Conservation (phyloP, 768 basidiomycete genomes). For the Trametes coccinea region DNA sequence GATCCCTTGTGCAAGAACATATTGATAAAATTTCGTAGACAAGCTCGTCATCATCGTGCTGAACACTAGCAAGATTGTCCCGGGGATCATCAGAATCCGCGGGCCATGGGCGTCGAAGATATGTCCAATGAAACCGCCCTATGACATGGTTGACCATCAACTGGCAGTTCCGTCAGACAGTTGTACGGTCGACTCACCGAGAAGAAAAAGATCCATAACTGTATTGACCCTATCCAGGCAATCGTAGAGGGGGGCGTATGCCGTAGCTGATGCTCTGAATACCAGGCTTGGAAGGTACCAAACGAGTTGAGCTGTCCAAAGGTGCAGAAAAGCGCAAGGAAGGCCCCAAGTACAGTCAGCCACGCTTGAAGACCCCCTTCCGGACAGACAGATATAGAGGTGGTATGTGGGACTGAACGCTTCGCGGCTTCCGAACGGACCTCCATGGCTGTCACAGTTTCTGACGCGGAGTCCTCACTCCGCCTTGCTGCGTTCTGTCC, state of each 20-base stretch:
- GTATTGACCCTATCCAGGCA: conserved; percentile 69
- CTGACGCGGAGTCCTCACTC: neutral
- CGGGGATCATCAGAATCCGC: conserved; percentile 48
- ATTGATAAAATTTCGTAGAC: conserved; percentile 56
- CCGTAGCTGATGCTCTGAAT: conserved; percentile 57
- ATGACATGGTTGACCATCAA: neutral
- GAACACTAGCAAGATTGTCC: conserved; percentile 48
- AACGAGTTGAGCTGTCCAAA: conserved; percentile 75
- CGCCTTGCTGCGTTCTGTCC: too few relatives aligned
- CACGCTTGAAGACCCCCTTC: conserved; percentile 38
- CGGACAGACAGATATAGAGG: neutral
- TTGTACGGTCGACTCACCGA: conserved; percentile 39
- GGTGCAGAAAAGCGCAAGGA: conserved; percentile 64
- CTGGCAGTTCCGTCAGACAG: too few relatives aligned
- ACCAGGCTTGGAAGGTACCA: conserved; percentile 72
- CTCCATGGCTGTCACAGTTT: neutral
- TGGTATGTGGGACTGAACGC: neutral
- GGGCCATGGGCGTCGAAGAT: conserved; percentile 64
- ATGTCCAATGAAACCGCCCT: conserved; percentile 66
- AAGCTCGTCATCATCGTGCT: conserved; percentile 63
- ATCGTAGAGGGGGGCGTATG: conserved; percentile 53
- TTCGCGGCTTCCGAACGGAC: neutral
- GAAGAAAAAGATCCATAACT: conserved; percentile 71
- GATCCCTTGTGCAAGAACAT: conserved; percentile 60
- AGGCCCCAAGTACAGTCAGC: conserved; percentile 63